Percentiles rank a stretch among this genome's conserved stretches.
These are phyloP conservation scores for Plasmopara muralis DNA, from an alignment of 352 stramenopile genomes.

Conservation along the genomic window DNA sequence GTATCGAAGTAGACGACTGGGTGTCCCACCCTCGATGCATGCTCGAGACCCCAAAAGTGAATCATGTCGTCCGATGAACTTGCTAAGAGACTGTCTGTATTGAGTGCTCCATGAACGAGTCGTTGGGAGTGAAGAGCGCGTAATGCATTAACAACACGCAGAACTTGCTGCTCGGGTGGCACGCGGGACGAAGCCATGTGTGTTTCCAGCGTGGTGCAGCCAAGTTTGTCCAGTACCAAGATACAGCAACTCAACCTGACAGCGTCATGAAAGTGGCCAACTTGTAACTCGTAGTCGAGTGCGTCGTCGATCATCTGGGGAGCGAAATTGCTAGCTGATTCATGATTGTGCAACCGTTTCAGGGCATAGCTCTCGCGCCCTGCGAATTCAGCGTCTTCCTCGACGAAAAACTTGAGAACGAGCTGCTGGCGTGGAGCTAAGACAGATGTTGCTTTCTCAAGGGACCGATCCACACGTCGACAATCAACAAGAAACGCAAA, in stretches of 20 bases:
- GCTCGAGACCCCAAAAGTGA: conserved; percentile 47
- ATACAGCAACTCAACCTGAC: conserved; percentile 41
- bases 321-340: conserved; percentile 22
- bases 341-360: conserved; percentile 30
- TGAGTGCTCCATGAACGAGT: conserved; percentile 48
- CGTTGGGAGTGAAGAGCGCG: conserved; percentile 38
- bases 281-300: conserved; percentile 23
- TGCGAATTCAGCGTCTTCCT: conserved; percentile 44
- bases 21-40: conserved; percentile 27
- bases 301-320: conserved; percentile 33
- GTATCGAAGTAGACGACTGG: conserved; percentile 8
- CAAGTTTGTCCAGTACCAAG: conserved; percentile 38
- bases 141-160: conserved; percentile 30
- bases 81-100: conserved; percentile 34
- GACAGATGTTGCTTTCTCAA: neutral
- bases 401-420: conserved; percentile 52
- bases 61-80: conserved; percentile 31
- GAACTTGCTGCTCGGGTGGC: conserved; percentile 30
- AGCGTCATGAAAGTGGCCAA: neutral
- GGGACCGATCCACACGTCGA: neutral
- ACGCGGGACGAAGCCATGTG: conserved; percentile 23
- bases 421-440: conserved; percentile 7
- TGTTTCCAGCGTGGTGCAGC: conserved; percentile 30
- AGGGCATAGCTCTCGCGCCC: conserved; percentile 50
- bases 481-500: conserved; percentile 40